Base-by-base conservation (phyloP, 2,329 filamentous ascomycete species). In the Colletotrichum cereale region DNA sequence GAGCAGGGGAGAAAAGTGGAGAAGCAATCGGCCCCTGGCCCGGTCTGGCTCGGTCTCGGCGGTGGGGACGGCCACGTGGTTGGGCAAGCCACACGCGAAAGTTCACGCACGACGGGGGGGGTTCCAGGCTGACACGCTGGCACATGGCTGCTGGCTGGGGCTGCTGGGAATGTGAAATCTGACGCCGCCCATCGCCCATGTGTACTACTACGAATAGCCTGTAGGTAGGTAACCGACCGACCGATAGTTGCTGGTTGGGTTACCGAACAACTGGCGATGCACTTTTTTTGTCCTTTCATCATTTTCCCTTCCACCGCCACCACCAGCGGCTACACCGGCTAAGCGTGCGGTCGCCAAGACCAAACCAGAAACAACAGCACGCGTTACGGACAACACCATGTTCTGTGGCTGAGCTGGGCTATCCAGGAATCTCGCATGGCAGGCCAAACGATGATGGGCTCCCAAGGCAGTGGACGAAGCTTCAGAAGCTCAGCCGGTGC, bases 51-150 rank as follows among this genome's bases (percentile, higher is more conserved):
- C 55, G 60, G 66, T 56, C 42, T 62, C 38, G 48, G 34, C 31
- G 48, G 70, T 71, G 70, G 70, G 61, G 70, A 52, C 42, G 31
- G 66, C 70, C 70, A 72, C 70, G 70, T 72, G 70, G 70, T 50
- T n/a, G 14, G n/a, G 70, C 60, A 66, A 66, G 61, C 70, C 66
- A 61, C 61, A 61, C 53, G 65, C 60, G 50, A 55, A 69, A 55
- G 53, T 38, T 66, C 47, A 18, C 38, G 52, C 66, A 60, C 58
- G 36, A 66, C 50, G 60, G 66, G 52, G 53, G n/a, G n/a, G n/a
- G n/a, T n/a, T n/a, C 52, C 31, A 36, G 55, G 55, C 55, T 62
- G 65, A 24, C 31, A 71, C 36, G 64, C 38, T 63, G 65, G 68
- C 68, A 71, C 58, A 68, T 71, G 68, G 67, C 36, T 58, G 48